Percentiles rank a stretch among this genome's conserved stretches.
phyloP scores from a whole-genome alignment of 495 filamentous ascomycete species.

The Annulohypoxylon nitens region DNA sequence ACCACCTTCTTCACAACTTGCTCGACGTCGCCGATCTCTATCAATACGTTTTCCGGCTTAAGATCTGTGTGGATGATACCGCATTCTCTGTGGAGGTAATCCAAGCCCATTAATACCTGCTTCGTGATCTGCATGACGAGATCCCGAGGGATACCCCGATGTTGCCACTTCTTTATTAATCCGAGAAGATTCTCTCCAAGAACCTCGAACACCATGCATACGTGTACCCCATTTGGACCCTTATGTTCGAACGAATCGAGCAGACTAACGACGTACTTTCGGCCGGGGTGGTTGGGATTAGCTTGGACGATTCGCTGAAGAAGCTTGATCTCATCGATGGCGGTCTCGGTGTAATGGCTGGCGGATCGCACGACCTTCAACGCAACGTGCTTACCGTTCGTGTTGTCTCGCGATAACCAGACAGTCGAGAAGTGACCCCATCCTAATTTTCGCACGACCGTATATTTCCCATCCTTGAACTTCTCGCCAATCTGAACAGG shows the following conservation, averaged over 20 bases:
- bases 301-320: slow-evolving; percentile 96
- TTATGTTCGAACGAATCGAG: slow-evolving; percentile 98
- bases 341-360: slow-evolving; percentile 98
- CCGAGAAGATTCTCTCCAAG: slow-evolving; percentile 95
- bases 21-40: slow-evolving; percentile 99
- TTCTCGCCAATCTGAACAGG: slow-evolving; percentile 93
- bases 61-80: slow-evolving; percentile 99
- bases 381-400: slow-evolving; percentile 92
- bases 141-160: slow-evolving; percentile 94
- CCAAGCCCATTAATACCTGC: slow-evolving; percentile 93
- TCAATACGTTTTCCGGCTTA: slow-evolving; percentile 98
- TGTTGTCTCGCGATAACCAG: slow-evolving; percentile 95
- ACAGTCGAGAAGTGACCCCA: slow-evolving; percentile 99
- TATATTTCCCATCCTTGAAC: slow-evolving; percentile 98
- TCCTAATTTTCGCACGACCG: slow-evolving; percentile 94
- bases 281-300: slow-evolving; percentile 91
- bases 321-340: slow-evolving; percentile 98
- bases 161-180: slow-evolving; percentile 98
- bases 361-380: slow-evolving; percentile 98
- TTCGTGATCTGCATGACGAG: slow-evolving; percentile 99
- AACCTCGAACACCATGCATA: slow-evolving; percentile 99
- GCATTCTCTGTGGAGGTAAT: slow-evolving; percentile 97
- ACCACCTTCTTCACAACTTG: slow-evolving; percentile 95
- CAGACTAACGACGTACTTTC: slow-evolving; percentile 93
- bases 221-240: slow-evolving; percentile 94